phyloP scores from a whole-genome alignment of 805 yeast genomes.

The Cyberlindnera galapagoensis region DNA sequence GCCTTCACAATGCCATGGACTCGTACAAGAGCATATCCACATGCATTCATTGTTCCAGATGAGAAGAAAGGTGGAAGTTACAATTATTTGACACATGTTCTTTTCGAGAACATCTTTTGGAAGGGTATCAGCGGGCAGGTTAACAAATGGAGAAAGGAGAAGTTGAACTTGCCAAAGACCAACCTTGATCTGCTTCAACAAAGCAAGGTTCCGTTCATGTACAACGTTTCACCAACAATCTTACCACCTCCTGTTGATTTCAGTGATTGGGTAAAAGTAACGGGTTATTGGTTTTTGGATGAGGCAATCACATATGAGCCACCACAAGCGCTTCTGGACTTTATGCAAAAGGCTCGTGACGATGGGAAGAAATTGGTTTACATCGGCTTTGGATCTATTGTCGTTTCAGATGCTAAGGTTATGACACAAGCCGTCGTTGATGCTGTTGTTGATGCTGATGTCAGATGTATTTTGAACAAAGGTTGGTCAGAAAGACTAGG shows the following conservation, averaged over 20 bases:
- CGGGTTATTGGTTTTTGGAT: slow-evolving; percentile 93
- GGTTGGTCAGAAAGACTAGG: slow-evolving; percentile 87
- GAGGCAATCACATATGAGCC: slow-evolving; percentile 56
- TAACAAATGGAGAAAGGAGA: slow-evolving; percentile 77
- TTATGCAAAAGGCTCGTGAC: slow-evolving; percentile 53
- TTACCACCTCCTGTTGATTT: slow-evolving; percentile 92
- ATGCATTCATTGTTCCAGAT: slow-evolving; percentile 92
- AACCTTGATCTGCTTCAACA: slow-evolving; percentile 67
- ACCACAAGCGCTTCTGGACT: slow-evolving; percentile 47
- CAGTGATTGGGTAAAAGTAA: slow-evolving; percentile 91
- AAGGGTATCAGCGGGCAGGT: slow-evolving; percentile 83
- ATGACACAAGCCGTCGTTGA: slow-evolving; percentile 73
- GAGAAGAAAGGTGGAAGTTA: slow-evolving; percentile 90
- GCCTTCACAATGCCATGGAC: slow-evolving; percentile 99
- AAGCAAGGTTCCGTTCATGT: slow-evolving; percentile 77
- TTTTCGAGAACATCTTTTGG: slow-evolving; percentile 93
- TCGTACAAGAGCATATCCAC: slow-evolving; percentile 90
- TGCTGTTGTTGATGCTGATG: slow-evolving; percentile 76
- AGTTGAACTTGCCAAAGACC: slow-evolving; percentile 60
- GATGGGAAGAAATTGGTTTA: slow-evolving; percentile 72
- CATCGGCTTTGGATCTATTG: slow-evolving; percentile 94
- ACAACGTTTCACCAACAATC: slow-evolving; percentile 81
- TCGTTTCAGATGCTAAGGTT: slow-evolving; percentile 74
- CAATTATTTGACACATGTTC: slow-evolving; percentile 85
- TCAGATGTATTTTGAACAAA: slow-evolving; percentile 79